Base-by-base conservation (phyloP, 2,329 filamentous ascomycete species). In the Decorospora gaudefroyi region DNA sequence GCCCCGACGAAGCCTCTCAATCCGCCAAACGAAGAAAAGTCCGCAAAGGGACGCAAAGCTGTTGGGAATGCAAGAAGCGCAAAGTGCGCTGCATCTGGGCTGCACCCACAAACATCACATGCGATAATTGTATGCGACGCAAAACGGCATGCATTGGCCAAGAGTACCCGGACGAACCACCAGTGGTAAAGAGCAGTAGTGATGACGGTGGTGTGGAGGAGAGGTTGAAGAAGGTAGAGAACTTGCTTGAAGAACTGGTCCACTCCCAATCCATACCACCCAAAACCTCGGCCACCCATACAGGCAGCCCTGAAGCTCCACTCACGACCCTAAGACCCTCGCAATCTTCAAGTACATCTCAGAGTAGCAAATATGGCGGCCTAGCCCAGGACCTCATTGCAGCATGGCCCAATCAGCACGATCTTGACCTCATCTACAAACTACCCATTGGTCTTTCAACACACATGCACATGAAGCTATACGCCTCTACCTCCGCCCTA, bases 341-440 rank as follows among this genome's bases (percentile, higher is more conserved):
- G 10, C 9, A 29, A 18, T 7, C 2, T 27, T n/a, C 11, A 19
- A 10, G 12, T n/a, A 0, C 4, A 27, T 17, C 25, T 10, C 23
- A 8, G 12, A 2, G 0, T 15, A 17, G 30, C 26, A 9, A 13
- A 8, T 42, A 47, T n/a, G 41, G 23, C 4, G 39, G 40, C 3
- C 12, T 74, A 5, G 65, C 62, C 4, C 49, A 46, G 12, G 55
- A 60, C 0, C 68, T 78, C 8, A 28, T 72, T 3, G 57, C 57
- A 6, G 64, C 55, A 1, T 76, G 75, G 70, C 76, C 75, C 0
- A 64, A 33, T 5, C 46, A 65, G 25, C n/a, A 60, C 11, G 73
- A 76, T 12, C 57, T 76, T 8, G 57, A 69, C 3, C 30, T 68
- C 8, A 72, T 78, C 11, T 40, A 65, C 2, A 56, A 48, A 5